A percentile compares a stretch with the other conserved stretches of the same genome.
phyloP scores from a whole-genome alignment of 176 grass and related monocot genomes.

The Bonia amplexicaulis region DNA sequence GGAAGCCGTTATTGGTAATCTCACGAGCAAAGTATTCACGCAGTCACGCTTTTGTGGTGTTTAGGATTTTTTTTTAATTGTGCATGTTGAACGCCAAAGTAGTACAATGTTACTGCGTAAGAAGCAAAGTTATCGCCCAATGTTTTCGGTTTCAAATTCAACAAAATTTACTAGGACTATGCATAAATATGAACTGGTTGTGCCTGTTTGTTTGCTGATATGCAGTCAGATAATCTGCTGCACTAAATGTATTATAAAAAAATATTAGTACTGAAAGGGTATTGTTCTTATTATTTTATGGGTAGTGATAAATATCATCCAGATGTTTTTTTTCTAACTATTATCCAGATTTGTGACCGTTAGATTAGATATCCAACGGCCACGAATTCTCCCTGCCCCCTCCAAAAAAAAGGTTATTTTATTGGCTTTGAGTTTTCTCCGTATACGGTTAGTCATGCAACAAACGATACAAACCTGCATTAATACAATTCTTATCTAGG shows the following conservation, averaged over 20 bases:
- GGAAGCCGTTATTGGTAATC: neutral
- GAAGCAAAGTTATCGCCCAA: neutral
- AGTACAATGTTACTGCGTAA: neutral
- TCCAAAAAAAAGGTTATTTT: no score
- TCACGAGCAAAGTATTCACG: neutral
- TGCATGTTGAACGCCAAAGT: neutral
- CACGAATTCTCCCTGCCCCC: no score
- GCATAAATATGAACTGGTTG: neutral
- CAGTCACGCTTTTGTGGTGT: neutral
- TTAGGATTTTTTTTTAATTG: neutral
- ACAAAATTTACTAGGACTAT: neutral
- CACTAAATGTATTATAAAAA: neutral
- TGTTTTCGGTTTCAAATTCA: neutral
- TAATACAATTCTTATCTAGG: neutral
- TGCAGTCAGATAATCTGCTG: neutral
- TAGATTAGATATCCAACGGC: no score
- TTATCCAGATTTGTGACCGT: no score
- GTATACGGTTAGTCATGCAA: neutral
- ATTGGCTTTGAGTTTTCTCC: neutral
- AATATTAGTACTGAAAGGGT: neutral
- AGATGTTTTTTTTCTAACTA: no score
- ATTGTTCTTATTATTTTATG: neutral
- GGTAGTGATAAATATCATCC: no score
- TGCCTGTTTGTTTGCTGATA: neutral
- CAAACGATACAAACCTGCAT: neutral